phyloP scores from a whole-genome alignment of 2,329 filamentous ascomycete genomes.

The Penicillium hordei region DNA sequence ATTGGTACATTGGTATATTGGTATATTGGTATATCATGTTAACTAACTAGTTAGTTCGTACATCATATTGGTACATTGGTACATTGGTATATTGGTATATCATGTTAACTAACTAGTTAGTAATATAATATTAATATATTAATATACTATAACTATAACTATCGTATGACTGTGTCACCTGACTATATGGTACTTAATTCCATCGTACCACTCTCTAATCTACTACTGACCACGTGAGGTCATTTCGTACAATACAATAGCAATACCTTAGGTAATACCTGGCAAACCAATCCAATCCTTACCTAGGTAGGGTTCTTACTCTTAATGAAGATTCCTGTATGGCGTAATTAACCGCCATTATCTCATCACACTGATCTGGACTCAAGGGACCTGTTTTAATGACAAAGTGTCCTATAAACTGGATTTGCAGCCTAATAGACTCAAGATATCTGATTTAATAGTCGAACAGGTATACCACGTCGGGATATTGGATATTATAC shows the following conservation, averaged over 20 bases:
- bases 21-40: no score
- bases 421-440: background rate
- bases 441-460: background rate
- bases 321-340: background rate
- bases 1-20: no score
- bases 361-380: background rate
- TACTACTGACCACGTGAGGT: background rate
- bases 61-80: no score
- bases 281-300: background rate
- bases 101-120: no score
- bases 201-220: background rate
- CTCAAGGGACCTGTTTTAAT: background rate
- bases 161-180: background rate
- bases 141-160: no score
- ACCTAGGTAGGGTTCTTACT: background rate
- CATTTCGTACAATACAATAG: background rate
- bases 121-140: no score
- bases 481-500: background rate
- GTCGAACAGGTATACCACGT: no score
- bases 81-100: no score
- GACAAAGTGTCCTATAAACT: background rate
- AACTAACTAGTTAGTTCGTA: no score
- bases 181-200: background rate
- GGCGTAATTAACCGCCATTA: background rate
- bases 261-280: no score